Evolutionary conservation across 495 filamentous ascomycete genomes (phyloP), one percentile per base, ranked within the genome.

Genomic region (Tricharina praecox): DNA sequence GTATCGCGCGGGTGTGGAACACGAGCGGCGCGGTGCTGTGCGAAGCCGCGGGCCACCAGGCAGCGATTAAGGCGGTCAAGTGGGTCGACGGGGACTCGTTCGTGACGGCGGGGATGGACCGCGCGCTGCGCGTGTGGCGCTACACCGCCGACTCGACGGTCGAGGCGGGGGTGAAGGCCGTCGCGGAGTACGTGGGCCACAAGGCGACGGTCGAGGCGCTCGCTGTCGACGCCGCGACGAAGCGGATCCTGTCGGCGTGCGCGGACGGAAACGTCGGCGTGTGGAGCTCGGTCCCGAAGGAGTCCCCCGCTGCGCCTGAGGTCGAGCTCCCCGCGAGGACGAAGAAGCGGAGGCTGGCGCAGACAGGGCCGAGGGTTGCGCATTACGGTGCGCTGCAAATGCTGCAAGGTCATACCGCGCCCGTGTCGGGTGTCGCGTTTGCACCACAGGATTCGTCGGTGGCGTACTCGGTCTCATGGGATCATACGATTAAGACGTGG

Each of bases 401-500:
- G 24, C 66, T 93, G 44, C 68, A 70, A 1, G 73, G 73, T 16
- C 87, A 95, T 68, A 76, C 71, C 1, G 71, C 70, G 0, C 73
- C 79, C 2, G 81, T 87, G 10, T 78, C 79, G 0, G 77, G 75
- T 25, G 80, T 77, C 16, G 73, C 83, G 28, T 97, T 96, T 67
- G 80, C 88, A 60, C 79, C 78, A 1, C 70, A 71, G 37, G 90
- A 95, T 66, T 63, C 76, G 23, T 94, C 82, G 9, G 80, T 96
- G 20, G 88, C 79, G 25, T 95, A 97, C 69, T 86, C 85, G 0
- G 71, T 73, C 2, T 86, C 83, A 18, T 79, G 79, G 70, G 90
- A 96, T 67, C 86, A 93, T 64, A 81, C 82, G 0, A 67, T 95
- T 50, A 78, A 76, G 20, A 96, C 90, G 0, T 82, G 93, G 74